Conservation (phyloP, 1,284 basidiomycete species). For the Ceratorhiza oryzae-sativae region DNA sequence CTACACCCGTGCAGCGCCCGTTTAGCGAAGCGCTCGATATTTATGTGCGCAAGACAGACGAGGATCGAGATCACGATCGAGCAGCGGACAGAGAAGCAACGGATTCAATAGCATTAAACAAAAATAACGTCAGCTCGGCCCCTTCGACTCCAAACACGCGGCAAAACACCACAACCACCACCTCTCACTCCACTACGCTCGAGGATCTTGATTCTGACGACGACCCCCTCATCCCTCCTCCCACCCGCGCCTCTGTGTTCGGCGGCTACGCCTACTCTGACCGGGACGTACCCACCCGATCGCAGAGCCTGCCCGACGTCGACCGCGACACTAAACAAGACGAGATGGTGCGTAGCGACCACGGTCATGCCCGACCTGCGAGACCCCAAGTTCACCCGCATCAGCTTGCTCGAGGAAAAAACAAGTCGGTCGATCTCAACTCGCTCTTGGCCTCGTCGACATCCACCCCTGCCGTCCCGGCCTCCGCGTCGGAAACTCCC, state of each 20-base stretch:
- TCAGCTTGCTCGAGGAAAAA: slow-evolving; percentile 5
- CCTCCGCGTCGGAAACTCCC: neutral
- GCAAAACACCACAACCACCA: neutral
- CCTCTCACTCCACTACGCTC: neutral
- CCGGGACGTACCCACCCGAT: neutral
- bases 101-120: neutral
- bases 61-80: neutral
- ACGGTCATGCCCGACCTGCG: neutral
- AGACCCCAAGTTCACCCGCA: slow-evolving; percentile 14
- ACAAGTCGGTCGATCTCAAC: slow-evolving; percentile 7
- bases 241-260: slow-evolving; percentile 37
- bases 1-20: neutral
- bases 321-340: neutral
- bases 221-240: slow-evolving; percentile 34
- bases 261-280: slow-evolving; percentile 31
- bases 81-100: neutral
- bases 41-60: slow-evolving; percentile 12
- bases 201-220: slow-evolving; percentile 19
- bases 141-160: neutral
- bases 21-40: slow-evolving; percentile 23
- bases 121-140: neutral
- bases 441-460: neutral
- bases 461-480: neutral
- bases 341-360: slow-evolving; percentile 3
- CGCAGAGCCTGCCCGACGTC: slow-evolving; percentile 25